phyloP scores from a whole-genome alignment of 2,329 filamentous ascomycete species.

The Ploettnerulaceae sp. region DNA sequence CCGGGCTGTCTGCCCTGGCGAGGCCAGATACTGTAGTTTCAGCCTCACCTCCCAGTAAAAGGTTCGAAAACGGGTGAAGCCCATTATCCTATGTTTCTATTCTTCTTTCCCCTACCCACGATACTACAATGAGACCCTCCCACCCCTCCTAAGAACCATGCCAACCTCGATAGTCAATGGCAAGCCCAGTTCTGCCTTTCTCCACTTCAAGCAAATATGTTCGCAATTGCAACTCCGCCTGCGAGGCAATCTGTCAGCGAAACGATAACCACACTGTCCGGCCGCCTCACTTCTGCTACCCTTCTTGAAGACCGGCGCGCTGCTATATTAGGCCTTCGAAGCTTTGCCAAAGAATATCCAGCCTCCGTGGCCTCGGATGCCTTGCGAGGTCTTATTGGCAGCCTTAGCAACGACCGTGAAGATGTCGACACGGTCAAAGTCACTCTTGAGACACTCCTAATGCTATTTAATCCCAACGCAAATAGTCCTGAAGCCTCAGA shows the following conservation, averaged over 20 bases:
- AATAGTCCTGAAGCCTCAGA: slow-evolving; percentile 87
- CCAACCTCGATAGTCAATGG: slow-evolving; percentile 18
- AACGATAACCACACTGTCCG: slow-evolving; percentile 86
- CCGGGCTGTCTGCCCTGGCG: too few species aligned
- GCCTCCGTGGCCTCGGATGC: slow-evolving; percentile 92
- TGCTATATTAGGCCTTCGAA: slow-evolving; percentile 86
- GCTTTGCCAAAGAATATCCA: slow-evolving; percentile 94
- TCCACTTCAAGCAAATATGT: slow-evolving; percentile 42
- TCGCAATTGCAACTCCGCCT: slow-evolving; percentile 66
- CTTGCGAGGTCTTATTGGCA: slow-evolving; percentile 80
- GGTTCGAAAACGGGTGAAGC: too few species aligned
- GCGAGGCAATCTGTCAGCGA: slow-evolving; percentile 94
- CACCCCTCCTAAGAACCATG: neutral
- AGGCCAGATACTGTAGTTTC: too few species aligned
- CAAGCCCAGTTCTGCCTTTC: slow-evolving; percentile 4
- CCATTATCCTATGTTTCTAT: neutral
- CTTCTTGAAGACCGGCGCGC: slow-evolving; percentile 91
- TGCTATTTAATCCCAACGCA: slow-evolving; percentile 74
- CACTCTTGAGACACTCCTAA: slow-evolving; percentile 88
- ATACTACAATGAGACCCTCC: neutral
- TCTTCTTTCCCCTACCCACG: neutral
- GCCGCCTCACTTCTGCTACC: slow-evolving; percentile 81
- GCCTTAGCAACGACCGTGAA: slow-evolving; percentile 79
- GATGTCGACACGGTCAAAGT: slow-evolving; percentile 96
- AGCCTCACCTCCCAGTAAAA: too few species aligned